Percentiles rank a stretch among this genome's conserved stretches.
Conservation (phyloP, 352 stramenopile species). For the Blastocystis sp. region DNA sequence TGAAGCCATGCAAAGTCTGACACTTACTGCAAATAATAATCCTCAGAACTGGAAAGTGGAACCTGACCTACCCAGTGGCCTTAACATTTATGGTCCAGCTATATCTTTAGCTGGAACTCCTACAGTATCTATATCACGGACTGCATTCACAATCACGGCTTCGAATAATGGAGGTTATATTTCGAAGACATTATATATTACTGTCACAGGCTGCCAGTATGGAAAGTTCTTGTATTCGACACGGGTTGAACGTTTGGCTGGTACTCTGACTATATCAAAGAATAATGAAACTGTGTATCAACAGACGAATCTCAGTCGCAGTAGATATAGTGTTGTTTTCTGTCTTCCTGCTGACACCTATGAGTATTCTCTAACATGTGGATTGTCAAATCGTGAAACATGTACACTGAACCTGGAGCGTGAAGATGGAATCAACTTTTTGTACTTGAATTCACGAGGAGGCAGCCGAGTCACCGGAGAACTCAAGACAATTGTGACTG, state of each 20-base stretch:
- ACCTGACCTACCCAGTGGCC: not conserved
- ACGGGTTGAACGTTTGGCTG: not conserved
- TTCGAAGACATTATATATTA: not conserved
- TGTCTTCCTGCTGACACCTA: not conserved
- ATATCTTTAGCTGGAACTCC: not conserved
- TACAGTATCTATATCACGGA: not conserved
- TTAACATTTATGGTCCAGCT: not conserved
- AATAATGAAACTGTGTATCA: not conserved
- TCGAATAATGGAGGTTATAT: slow-evolving; percentile 38
- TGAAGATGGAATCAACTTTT: not conserved
- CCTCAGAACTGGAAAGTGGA: not conserved
- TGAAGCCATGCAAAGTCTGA: not conserved
- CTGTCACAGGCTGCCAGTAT: slow-evolving; percentile 5
- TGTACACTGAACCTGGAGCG: not conserved
- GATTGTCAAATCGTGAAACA: not conserved
- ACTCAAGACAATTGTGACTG: not conserved
- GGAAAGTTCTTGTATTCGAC: slow-evolving; percentile 6
- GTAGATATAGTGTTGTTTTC: not conserved
- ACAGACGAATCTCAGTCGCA: not conserved
- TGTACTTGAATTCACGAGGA: not conserved
- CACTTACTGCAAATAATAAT: not conserved
- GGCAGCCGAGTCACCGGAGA: not conserved
- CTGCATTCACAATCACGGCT: not conserved
- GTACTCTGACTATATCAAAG: too few species aligned
- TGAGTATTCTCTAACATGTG: not conserved